Percentiles rank a stretch among this genome's conserved stretches.
Evolutionary conservation across 805 yeast species (phyloP).

Genomic region (Candida maris): DNA sequence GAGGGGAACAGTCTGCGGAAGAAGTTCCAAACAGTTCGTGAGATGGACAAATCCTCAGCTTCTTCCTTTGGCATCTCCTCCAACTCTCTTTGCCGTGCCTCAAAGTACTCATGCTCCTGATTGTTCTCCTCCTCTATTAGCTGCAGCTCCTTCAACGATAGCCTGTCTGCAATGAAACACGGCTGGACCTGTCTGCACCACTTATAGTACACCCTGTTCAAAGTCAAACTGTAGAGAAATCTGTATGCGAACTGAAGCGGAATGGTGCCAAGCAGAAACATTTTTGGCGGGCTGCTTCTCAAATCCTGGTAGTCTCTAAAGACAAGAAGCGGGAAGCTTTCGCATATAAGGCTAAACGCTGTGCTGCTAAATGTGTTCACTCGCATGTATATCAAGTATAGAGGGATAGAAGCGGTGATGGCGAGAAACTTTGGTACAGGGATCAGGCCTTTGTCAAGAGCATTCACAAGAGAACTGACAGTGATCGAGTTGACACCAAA

Average conservation of each 20-base stretch:
- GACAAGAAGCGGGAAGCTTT: slow-evolving; percentile 13
- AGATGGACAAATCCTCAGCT: neutral
- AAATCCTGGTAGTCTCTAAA: slow-evolving; percentile 13
- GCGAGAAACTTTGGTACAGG: slow-evolving; percentile 21
- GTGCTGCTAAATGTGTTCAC: slow-evolving; percentile 9
- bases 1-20: slow-evolving; percentile 7
- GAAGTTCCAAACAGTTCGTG: slow-evolving; percentile 3
- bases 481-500: slow-evolving; percentile 22
- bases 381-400: slow-evolving; percentile 26
- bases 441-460: slow-evolving; percentile 18
- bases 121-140: slow-evolving; percentile 31
- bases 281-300: slow-evolving; percentile 12
- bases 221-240: slow-evolving; percentile 21
- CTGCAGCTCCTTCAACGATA: slow-evolving; percentile 30
- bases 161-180: slow-evolving; percentile 32
- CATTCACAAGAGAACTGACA: slow-evolving; percentile 11
- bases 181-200: slow-evolving; percentile 33
- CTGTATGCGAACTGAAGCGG: slow-evolving; percentile 19
- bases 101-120: slow-evolving; percentile 20
- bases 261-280: slow-evolving; percentile 12
- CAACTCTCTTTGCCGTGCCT: slow-evolving; percentile 5
- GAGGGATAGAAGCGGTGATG: slow-evolving; percentile 30
- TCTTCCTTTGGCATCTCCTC: slow-evolving; percentile 1
- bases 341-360: slow-evolving; percentile 8
- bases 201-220: slow-evolving; percentile 35